These are phyloP conservation scores for Neurospora terricola DNA, from an alignment of 495 filamentous ascomycete genomes.

Conservation along the genomic window DNA sequence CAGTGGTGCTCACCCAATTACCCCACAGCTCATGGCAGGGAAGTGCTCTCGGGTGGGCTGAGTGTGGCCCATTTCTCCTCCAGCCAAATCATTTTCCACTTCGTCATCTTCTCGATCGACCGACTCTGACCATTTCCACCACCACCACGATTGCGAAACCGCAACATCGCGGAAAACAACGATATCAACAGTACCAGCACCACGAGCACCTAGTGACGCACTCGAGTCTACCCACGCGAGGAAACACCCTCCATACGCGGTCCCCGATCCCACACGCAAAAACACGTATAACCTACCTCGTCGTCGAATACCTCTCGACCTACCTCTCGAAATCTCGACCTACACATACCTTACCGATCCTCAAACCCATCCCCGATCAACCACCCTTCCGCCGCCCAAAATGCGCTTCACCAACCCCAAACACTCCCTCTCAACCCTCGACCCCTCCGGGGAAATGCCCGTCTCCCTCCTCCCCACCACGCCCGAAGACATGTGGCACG, in stretches of 20 bases:
- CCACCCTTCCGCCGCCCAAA: not conserved
- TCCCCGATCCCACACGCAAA: not conserved
- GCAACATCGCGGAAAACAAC: not conserved
- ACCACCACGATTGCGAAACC: not conserved
- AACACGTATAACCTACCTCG: not conserved
- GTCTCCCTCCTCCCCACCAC: constrained; percentile 81
- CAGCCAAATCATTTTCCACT: not conserved
- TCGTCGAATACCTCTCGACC: not conserved
- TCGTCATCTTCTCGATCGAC: not conserved
- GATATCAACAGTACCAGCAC: not conserved
- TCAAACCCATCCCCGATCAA: not conserved
- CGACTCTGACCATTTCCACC: not conserved
- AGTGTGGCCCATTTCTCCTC: not conserved
- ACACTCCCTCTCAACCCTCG: constrained; percentile 57
- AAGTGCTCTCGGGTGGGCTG: no score
- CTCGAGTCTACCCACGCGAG: not conserved
- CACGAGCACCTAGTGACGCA: not conserved
- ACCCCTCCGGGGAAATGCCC: constrained; percentile 46
- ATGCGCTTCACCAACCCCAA: constrained; percentile 23
- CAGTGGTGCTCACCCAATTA: not conserved
- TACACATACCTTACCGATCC: not conserved
- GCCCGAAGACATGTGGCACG: constrained; percentile 98
- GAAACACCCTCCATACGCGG: not conserved
- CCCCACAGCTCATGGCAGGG: no score
- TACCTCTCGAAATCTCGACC: not conserved